These are phyloP conservation scores for Chionographis japonica DNA, from an alignment of 106 monocot genomes.

Conservation along the genomic window DNA sequence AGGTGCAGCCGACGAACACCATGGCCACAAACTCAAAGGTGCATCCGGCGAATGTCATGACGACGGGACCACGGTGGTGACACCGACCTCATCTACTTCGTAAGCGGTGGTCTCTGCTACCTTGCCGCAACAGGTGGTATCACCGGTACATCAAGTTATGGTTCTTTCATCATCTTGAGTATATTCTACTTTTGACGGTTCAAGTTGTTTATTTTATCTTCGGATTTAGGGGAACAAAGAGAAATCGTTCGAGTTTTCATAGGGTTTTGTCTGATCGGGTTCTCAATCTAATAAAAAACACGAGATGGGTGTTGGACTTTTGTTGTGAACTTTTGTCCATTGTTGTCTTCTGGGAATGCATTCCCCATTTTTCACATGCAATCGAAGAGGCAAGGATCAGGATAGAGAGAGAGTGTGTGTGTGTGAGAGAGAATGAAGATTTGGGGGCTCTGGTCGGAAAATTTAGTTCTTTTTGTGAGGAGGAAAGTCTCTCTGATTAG, in stretches of 20 bases:
- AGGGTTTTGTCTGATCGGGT: slow-evolving; percentile 19
- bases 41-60: slow-evolving; percentile 1
- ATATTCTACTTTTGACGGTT: slow-evolving; percentile 6
- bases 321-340: slow-evolving; percentile 3
- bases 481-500: no score
- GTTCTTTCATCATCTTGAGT: no score
- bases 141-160: background rate
- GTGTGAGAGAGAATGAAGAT: no score
- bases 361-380: no score
- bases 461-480: no score
- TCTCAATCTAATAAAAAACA: slow-evolving; percentile 4
- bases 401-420: no score
- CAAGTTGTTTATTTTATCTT: background rate
- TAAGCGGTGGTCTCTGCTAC: no score
- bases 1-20: slow-evolving; percentile 3
- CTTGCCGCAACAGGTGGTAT: background rate
- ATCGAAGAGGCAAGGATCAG: no score
- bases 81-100: background rate
- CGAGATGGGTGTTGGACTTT: background rate
- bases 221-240: background rate
- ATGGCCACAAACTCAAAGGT: background rate
- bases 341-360: background rate
- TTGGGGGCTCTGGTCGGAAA: no score
- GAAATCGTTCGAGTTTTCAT: background rate
- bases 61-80: background rate